Base-by-base conservation (phyloP, 2,329 filamentous ascomycete species). In the Biscogniauxia sp. region DNA sequence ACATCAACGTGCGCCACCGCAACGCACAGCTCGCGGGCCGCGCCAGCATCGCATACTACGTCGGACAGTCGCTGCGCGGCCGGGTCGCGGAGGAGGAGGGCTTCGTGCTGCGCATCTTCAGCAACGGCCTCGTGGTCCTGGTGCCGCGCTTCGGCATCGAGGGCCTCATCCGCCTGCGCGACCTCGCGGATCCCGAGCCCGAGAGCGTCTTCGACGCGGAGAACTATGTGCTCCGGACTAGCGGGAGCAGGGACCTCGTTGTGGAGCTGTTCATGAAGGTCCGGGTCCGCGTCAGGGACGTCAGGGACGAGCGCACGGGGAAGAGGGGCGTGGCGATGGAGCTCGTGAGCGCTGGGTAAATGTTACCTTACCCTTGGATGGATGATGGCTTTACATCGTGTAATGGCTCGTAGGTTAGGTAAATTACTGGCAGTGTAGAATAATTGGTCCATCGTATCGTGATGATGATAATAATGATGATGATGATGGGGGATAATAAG, bases 141-240 rank as follows among this genome's bases (percentile, higher is more conserved):
- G 94, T 99, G 55, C 95, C 95, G 6, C 83, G 92, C 17, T 99
- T 99, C 75, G 95, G 95, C 50, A 96, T 99, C 70, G 95, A 99
- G 79, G 90, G 92, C 50, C 79, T 97, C 63, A 95, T 99, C 65
- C 84, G 94, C 11, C 79, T 98, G 68, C 83, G 92, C 61, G 95
- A 98, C 77, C 82, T 98, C 61, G 88, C 88, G 3, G 85, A 89
- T 17, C 84, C 87, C 0, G 92, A 91, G 74, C 91, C 93, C 1
- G 89, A 93, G 66, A 90, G 90, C 54, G 85, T 85, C 32, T 98
- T 92, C 73, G 92, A 99, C 76, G 85, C 88, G 0, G 95, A 97
- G 73, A 88, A 90, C 61, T 99, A 96, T 76, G 85, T 86, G 53
- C 81, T 99, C 45, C 84, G 77, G 67, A 84, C 85, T 3, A 80